Base-by-base conservation (phyloP, 192 early-diverging fungal species). In the Gorgonomyces haynaldii region DNA sequence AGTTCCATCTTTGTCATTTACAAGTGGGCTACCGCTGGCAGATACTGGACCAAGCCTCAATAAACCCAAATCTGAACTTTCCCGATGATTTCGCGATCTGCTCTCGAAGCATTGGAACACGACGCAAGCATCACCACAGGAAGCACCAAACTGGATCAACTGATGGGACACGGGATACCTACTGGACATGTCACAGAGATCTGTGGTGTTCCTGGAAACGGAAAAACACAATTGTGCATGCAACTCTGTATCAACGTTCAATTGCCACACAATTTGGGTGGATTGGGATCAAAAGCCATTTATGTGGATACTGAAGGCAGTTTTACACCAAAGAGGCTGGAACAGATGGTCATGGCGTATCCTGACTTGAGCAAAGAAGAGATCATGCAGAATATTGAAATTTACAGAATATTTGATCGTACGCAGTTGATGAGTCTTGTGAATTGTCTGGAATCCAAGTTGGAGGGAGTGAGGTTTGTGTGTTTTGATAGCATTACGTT, bases 181-280 rank as follows among this genome's bases (percentile, higher is more conserved):
- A 16, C 29, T n/a, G 42, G 42, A n/a, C 15, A 16, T 43, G 42
- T 43, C 6, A 43, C n/a, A 28, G 47, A 49, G 29, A 2, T 49
- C 13, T 21, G 15, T 34, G 47, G 47, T 4, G 15, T 40, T 16
- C 22, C 47, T 4, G 47, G 47, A 16, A 49, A 27, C 25, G 47
- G 47, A 49, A 49, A 49, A 16, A 49, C 47, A 3, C 47, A 49
- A 28, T n/a, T 49, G 17, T 49, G 47, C 2, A 49, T 49, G 36
- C 47, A 49, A 16, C 25, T 49, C 15, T 49, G 37, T 25, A 26
- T 31, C 6, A 49, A 49, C 29, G 47, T 49, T 8, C 47, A 49
- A 34, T 17, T 34, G 2, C 47, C 47, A 4, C 25, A 20, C 0
- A 49, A 40, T 15, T 41, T 41, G 5, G 40, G 40, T 28, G 40